These are phyloP conservation scores for Aspergillus pseudoterreus DNA, from an alignment of 2,329 filamentous ascomycete genomes.

Conservation along the genomic window DNA sequence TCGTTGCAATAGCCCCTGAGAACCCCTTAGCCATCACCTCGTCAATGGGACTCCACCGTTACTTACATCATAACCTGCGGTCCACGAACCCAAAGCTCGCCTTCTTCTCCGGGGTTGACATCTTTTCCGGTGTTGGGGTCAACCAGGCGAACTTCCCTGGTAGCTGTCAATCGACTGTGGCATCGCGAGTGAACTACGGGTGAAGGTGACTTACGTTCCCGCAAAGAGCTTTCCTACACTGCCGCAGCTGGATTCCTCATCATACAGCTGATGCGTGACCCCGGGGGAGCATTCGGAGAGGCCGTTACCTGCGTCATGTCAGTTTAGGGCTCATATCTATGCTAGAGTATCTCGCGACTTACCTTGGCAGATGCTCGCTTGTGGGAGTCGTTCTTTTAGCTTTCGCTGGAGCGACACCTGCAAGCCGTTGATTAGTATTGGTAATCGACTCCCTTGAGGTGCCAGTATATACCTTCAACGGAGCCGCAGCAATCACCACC, in stretches of 20 bases:
- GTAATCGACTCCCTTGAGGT: too few species aligned
- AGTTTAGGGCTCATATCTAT: neutral
- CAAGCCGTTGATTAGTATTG: too few species aligned
- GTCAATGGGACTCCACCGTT: too few species aligned
- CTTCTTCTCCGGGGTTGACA: slow-evolving; percentile 13
- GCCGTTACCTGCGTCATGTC: slow-evolving; percentile 12
- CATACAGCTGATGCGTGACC: slow-evolving; percentile 15
- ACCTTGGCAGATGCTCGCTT: slow-evolving; percentile 18
- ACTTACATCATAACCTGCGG: slow-evolving; percentile 16
- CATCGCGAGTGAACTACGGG: neutral
- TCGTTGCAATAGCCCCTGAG: slow-evolving; percentile 16
- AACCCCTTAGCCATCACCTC: too few species aligned
- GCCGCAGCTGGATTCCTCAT: slow-evolving; percentile 11
- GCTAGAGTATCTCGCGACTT: neutral
- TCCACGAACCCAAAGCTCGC: slow-evolving; percentile 19
- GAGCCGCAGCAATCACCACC: slow-evolving; percentile 18
- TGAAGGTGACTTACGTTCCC: slow-evolving; percentile 5
- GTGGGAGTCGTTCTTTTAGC: slow-evolving; percentile 15
- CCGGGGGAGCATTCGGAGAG: slow-evolving; percentile 15
- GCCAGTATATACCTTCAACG: slow-evolving; percentile 11
- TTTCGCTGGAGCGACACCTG: slow-evolving; percentile 14
- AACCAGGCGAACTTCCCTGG: slow-evolving; percentile 15
- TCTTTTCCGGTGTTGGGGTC: slow-evolving; percentile 14
- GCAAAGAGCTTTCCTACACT: slow-evolving; percentile 17
- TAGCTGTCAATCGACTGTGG: neutral